Conservation (phyloP, 305 asterid genomes). For the Lippia alba region DNA sequence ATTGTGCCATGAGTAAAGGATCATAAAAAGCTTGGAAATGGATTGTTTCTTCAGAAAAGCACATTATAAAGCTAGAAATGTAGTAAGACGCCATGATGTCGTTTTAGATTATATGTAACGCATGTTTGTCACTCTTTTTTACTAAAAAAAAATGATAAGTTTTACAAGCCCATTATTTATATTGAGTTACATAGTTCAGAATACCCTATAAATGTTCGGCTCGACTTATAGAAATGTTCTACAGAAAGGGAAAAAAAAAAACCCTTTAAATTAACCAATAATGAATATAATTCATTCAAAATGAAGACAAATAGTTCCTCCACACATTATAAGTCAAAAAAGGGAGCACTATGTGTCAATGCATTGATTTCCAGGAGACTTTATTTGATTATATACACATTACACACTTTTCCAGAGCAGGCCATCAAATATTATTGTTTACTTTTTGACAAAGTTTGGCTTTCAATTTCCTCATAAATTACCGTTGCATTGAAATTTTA, state of each 20-base stretch:
- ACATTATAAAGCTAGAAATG: conserved; percentile 23
- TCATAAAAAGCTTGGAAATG: conserved; percentile 33
- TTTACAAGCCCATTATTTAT: no score
- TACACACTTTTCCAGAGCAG: conserved; percentile 15
- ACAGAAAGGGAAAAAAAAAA: no score
- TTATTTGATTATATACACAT: conserved; percentile 6
- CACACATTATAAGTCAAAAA: conserved; percentile 30
- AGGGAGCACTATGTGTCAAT: conserved; percentile 24
- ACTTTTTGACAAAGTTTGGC: conserved; percentile 1
- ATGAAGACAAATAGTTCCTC: neutral
- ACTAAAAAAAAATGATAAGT: no score
- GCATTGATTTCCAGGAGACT: conserved; percentile 24
- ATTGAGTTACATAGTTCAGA: no score
- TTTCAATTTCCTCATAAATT: no score
- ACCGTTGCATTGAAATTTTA: no score
- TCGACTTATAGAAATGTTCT: no score
- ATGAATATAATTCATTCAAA: neutral
- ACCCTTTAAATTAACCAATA: no score
- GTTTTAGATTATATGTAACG: no score
- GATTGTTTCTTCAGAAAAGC: conserved; percentile 39
- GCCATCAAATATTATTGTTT: conserved; percentile 11
- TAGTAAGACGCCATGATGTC: no score
- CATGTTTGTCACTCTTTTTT: conserved; percentile 20
- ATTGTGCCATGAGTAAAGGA: conserved; percentile 61
- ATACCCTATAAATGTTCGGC: no score